phyloP scores from a whole-genome alignment of 129 eudicot genomes.

The Daucus carota region DH1_v3.0 NC_030381.2:2188501-2189000 shows the following conservation, averaged over 20 bases:
- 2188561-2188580: constrained; percentile 97
- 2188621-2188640: constrained; percentile 60
- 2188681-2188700: constrained; percentile 85
- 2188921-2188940: neutral
- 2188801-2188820: constrained; percentile 53
- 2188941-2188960: constrained; percentile 62
- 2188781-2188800: constrained; percentile 90
- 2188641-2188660: constrained; percentile 73
- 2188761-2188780: constrained; percentile 65
- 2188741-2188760: constrained; percentile 94
- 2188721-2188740: constrained; percentile 76
- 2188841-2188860: constrained; percentile 26
- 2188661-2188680: constrained; percentile 74
- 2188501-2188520: constrained; percentile 98
- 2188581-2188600: constrained; percentile 87
- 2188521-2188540: constrained; percentile 78
- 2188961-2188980: constrained; percentile 87
- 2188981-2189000: constrained; percentile 83
- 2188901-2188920: constrained; percentile 47
- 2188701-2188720: constrained; percentile 67
- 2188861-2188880: neutral
- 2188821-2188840: constrained; percentile 82
- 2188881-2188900: constrained; percentile 23
- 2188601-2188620: constrained; percentile 86
- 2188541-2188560: constrained; percentile 94